Evolutionary conservation across 495 filamentous ascomycete genomes (phyloP).

Genomic region (Penicillium waksmanii): DNA sequence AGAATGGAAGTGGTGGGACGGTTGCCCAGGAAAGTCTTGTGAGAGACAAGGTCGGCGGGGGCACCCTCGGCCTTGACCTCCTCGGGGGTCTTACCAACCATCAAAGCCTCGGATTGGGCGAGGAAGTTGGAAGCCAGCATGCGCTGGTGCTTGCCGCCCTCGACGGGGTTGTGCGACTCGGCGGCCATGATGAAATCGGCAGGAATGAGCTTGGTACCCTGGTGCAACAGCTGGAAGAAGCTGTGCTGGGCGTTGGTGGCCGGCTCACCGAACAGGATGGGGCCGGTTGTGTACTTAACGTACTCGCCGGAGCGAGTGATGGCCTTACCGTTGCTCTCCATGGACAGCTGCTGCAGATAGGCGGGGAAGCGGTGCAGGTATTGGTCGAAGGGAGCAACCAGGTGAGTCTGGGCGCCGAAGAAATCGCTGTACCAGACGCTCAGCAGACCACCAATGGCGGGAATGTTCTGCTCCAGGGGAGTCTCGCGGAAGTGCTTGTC

Average conservation of each 20-base stretch:
- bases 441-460: constrained; percentile 85
- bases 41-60: constrained; percentile 80
- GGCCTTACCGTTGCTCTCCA: constrained; percentile 99
- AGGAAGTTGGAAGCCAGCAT: constrained; percentile 99
- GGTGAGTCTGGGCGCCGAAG: constrained; percentile 95
- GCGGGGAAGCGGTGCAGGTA: constrained; percentile 98
- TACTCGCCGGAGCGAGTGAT: constrained; percentile 89
- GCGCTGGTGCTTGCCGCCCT: constrained; percentile 89
- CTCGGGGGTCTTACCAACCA: constrained; percentile 95
- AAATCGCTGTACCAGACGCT: constrained; percentile 99
- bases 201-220: constrained; percentile 98
- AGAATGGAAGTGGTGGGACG: constrained; percentile 94
- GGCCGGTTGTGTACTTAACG: constrained; percentile 94
- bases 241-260: constrained; percentile 99
- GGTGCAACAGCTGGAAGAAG: constrained; percentile 98
- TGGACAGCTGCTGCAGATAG: constrained; percentile 97
- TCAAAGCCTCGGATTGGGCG: constrained; percentile 94
- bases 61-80: constrained; percentile 89
- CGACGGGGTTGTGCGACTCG: constrained; percentile 94
- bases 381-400: constrained; percentile 98
- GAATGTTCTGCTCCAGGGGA: constrained; percentile 93
- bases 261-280: constrained; percentile 95
- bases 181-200: constrained; percentile 96
- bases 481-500: constrained; percentile 95
- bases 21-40: constrained; percentile 99